Percentiles rank a stretch among this genome's conserved stretches.
phyloP scores from a whole-genome alignment of 805 yeast genomes.

The Blastobotrys mokoenaii region DNA sequence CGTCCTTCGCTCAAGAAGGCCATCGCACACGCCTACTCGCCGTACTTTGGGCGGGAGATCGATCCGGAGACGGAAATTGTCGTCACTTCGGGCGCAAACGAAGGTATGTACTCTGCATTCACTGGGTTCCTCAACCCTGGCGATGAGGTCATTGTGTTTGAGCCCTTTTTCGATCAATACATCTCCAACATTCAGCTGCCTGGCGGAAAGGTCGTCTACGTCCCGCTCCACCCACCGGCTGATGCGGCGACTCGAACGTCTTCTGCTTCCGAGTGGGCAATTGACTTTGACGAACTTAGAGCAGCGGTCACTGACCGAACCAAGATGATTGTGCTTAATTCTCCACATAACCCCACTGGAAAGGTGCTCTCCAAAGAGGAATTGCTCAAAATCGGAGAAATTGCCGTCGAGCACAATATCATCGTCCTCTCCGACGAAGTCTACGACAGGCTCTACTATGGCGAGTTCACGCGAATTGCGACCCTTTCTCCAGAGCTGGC shows the following conservation, averaged over 20 bases:
- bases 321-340: constrained; percentile 77
- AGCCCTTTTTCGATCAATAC: constrained; percentile 96
- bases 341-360: constrained; percentile 97
- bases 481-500: constrained; percentile 71
- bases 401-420: constrained; percentile 80
- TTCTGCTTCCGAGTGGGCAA: constrained; percentile 77
- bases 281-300: constrained; percentile 72
- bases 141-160: constrained; percentile 93
- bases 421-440: constrained; percentile 88
- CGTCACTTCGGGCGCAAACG: constrained; percentile 95
- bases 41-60: constrained; percentile 50
- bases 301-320: constrained; percentile 66
- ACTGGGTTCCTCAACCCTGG: constrained; percentile 79
- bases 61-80: constrained; percentile 53
- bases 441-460: constrained; percentile 80
- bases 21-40: constrained; percentile 61
- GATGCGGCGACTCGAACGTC: constrained; percentile 57
- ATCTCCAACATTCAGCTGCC: constrained; percentile 88
- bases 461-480: constrained; percentile 75
- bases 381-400: constrained; percentile 61
- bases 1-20: constrained; percentile 67
- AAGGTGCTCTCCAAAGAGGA: constrained; percentile 77
- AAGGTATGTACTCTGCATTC: constrained; percentile 80
- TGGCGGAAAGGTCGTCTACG: constrained; percentile 87
- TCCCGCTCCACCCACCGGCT: constrained; percentile 75